phyloP scores from a whole-genome alignment of 208 protist genomes.

The Leishmania guyanensis region DNA sequence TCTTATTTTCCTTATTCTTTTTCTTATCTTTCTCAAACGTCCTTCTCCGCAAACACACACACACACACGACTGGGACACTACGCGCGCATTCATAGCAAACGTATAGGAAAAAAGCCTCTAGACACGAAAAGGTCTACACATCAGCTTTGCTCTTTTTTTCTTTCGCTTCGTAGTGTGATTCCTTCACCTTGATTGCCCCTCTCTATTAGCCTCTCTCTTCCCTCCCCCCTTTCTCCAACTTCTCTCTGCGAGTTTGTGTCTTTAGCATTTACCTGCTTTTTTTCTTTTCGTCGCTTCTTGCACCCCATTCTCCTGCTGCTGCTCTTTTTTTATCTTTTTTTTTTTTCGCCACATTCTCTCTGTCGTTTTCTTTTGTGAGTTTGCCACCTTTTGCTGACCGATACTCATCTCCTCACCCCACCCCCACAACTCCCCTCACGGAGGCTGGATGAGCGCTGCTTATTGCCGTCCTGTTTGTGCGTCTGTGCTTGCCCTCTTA shows the following conservation, averaged over 20 bases:
- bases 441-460: no score
- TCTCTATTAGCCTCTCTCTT: background rate
- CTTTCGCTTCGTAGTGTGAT: background rate
- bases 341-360: background rate
- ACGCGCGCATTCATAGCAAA: no score
- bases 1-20: no score
- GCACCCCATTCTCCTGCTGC: background rate
- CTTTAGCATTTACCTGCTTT: slow-evolving; percentile 4
- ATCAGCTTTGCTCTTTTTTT: background rate
- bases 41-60: no score
- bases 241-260: background rate
- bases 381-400: background rate
- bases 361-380: slow-evolving; percentile 10
- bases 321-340: background rate
- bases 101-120: background rate
- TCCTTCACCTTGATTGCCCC: no score
- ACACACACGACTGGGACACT: no score
- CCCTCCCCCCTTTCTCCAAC: background rate
- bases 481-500: background rate
- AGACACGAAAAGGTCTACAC: background rate
- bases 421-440: no score
- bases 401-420: no score
- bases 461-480: background rate
- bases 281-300: slow-evolving; percentile 2
- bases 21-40: no score